These are phyloP conservation scores for Didymella segeticola DNA, from an alignment of 2,329 filamentous ascomycete genomes.

Conservation along the genomic window DNA sequence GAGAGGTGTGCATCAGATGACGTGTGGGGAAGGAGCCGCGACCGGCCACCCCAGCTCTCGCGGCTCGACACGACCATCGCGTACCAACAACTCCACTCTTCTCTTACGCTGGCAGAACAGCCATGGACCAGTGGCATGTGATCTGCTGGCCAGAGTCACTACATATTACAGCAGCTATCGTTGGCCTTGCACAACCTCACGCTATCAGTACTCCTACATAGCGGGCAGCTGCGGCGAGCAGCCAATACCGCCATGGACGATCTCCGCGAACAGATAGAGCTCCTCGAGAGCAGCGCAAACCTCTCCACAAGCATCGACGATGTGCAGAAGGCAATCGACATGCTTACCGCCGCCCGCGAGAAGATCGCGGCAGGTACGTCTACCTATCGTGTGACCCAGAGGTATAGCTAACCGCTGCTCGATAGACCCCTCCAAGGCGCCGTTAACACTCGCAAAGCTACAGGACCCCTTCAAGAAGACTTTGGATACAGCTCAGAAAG, in stretches of 20 bases:
- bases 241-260: slow-evolving; percentile 59
- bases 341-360: slow-evolving; percentile 75
- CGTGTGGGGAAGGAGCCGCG: slow-evolving; percentile 15
- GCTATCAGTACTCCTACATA: neutral
- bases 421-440: slow-evolving; percentile 72
- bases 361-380: slow-evolving; percentile 68
- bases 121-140: slow-evolving; percentile 31
- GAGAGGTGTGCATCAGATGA: slow-evolving; percentile 3
- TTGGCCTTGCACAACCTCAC: neutral
- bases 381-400: slow-evolving; percentile 2
- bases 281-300: slow-evolving; percentile 72
- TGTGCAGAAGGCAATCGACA: slow-evolving; percentile 82
- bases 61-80: slow-evolving; percentile 6
- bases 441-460: slow-evolving; percentile 79
- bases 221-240: slow-evolving; percentile 1
- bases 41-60: slow-evolving; percentile 1
- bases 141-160: slow-evolving; percentile 28
- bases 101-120: slow-evolving; percentile 25
- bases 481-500: slow-evolving; percentile 80
- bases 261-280: slow-evolving; percentile 76
- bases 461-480: slow-evolving; percentile 84
- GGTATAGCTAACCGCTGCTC: slow-evolving; percentile 22
- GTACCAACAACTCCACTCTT: no score
- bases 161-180: slow-evolving; percentile 1
- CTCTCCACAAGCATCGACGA: slow-evolving; percentile 75